Evolutionary conservation across 164 flowering plant genomes (phyloP), one percentile per base, ranked within the genome.

Genomic region (Sedum album): DNA sequence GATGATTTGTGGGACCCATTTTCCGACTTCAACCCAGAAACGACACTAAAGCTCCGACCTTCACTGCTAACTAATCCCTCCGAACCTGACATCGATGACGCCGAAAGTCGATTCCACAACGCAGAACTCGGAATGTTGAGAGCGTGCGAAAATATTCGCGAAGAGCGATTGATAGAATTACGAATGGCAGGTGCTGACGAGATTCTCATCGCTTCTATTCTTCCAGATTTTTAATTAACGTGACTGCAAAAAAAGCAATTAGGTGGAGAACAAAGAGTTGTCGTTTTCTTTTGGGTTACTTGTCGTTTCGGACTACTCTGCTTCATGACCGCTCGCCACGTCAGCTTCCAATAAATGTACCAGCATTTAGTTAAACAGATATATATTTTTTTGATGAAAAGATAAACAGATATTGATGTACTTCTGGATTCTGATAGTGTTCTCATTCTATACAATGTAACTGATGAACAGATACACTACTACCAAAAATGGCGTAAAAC

Each of bases 1-100:
- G 78, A 69, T 9, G 78, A 69, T 31, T 39, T 62, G 0, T 9
- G 42, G 33, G 35, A 13, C 23, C 48, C 74, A 71, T 67, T n/a
- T 0, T 66, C 46, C 10, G 60, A 57, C n/a, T 64, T 39, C 8
- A 76, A 63, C 1, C 46, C 68, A 38, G 76, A 68, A 31, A 66
- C 75, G 20, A 49, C 36, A 70, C 51, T 66, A 28, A 75, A 31
- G 38, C 31, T 35, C 46, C 73, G 73, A 18, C 35, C 69, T 25
- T 42, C 38, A 17, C 31, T 20, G 33, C 66, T 38, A 14, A 64
- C 46, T 5, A 30, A 6, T 66, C 35, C 21, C 28, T 25, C 31
- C 35, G 48, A 38, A 26, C 71, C 38, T 31, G 31, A 57, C 17
- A 42, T 66, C 36, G 38, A 26, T 69, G 65, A 63, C 55, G 71